Conservation (phyloP, 768 basidiomycete genomes). For the Lentinula raphanica region DNA sequence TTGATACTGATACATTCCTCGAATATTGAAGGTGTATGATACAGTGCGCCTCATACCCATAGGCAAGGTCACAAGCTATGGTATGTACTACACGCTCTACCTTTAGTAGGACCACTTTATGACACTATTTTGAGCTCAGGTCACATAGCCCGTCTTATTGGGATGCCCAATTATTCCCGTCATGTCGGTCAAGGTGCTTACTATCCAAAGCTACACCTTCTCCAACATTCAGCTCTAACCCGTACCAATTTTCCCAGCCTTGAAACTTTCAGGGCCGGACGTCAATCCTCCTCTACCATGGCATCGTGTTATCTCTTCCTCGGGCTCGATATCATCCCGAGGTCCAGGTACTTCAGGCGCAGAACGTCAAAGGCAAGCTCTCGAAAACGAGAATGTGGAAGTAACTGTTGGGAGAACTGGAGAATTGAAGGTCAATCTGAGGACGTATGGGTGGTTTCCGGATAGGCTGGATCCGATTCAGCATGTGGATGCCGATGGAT, state of each 20-base stretch:
- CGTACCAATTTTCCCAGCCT: constrained; percentile 38
- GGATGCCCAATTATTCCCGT: constrained; percentile 73
- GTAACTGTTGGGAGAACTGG: constrained; percentile 54
- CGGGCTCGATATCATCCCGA: constrained; percentile 74
- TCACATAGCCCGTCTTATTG: constrained; percentile 74
- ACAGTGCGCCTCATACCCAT: constrained; percentile 65
- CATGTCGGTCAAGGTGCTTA: constrained; percentile 76
- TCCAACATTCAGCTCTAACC: not conserved
- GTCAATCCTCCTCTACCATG: constrained; percentile 69
- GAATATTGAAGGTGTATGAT: constrained; percentile 55
- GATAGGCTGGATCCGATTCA: constrained; percentile 17
- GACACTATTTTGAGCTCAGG: constrained; percentile 35
- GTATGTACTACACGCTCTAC: constrained; percentile 26
- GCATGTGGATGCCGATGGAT: constrained; percentile 3
- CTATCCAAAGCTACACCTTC: not conserved
- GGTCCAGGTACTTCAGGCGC: constrained; percentile 81
- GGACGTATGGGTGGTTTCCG: constrained; percentile 67
- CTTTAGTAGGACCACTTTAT: not conserved
- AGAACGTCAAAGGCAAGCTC: constrained; percentile 63
- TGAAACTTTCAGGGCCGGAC: constrained; percentile 64
- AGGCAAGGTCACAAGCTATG: constrained; percentile 70
- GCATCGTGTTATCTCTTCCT: constrained; percentile 70
- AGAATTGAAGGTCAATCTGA: constrained; percentile 54
- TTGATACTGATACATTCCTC: not conserved
- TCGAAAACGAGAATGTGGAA: constrained; percentile 80